Base-by-base conservation (phyloP, 805 yeast species). In the Candida vartiovaarae region DNA sequence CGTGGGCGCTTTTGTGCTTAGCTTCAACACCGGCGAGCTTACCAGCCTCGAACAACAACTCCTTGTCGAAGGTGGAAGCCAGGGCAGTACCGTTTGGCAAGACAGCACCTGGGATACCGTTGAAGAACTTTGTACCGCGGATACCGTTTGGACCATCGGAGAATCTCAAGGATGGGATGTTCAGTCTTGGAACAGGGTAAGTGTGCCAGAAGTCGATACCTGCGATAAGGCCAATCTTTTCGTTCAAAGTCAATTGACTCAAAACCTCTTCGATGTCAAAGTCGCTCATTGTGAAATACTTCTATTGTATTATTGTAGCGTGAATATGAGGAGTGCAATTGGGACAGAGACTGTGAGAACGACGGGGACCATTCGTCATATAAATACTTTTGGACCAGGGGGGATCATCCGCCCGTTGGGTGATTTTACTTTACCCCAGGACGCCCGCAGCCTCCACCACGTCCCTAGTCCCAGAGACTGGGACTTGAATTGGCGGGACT, bases 101-200 rank as follows among this genome's bases (percentile, higher is more conserved):
- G 48, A 81, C 76, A 47, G 77, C 80, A 36, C 81, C 67, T 6
- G 79, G 78, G 25, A 67, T 64, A 34, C 75, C 67, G 47, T 71
- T 64, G 54, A 76, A 74, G 53, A 76, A 76, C 36, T 63, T 68
- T 23, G 79, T 75, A 26, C 84, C 84, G 49, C 84, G 65, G 38
- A 77, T 67, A 49, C 84, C 84, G 53, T 79, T 79, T 39, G 84
- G 84, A 20, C 84, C 84, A 56, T 79, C 84, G 20, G 71, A 59
- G 30, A 72, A 54, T 54, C 82, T 65, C 5, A 77, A 47, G 0
- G 71, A 59, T 3, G 79, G 80, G 34, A 77, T 55, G 23, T 64
- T 66, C 29, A 72, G 54, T 38, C 67, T 54, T 40, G 58, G 62
- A 24, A 75, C 62, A 1, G 68, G 53, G 41, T 44, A 52, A 3